Conservation (phyloP, 2,329 filamentous ascomycete genomes). For the Ophiostoma pallidulum region DNA sequence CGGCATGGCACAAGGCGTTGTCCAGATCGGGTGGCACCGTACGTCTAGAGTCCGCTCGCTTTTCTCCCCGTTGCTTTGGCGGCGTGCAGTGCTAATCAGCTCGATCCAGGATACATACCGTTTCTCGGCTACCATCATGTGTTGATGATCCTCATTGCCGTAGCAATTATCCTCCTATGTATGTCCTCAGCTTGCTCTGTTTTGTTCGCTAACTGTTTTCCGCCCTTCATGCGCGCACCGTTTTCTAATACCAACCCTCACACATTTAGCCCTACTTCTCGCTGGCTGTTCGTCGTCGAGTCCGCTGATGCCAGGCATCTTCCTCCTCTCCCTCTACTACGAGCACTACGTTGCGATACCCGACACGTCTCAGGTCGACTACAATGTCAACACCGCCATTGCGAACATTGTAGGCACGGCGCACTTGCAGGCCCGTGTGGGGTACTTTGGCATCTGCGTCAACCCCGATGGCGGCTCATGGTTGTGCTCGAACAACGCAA, state of each 20-base stretch:
- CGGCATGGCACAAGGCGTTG: conserved; percentile 24
- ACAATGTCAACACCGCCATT: conserved; percentile 75
- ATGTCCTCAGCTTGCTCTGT: conserved; percentile 36
- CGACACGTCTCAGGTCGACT: conserved; percentile 81
- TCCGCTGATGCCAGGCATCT: conserved; percentile 88
- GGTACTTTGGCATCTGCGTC: conserved; percentile 97
- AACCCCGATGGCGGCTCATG: conserved; percentile 83
- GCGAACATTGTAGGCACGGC: conserved; percentile 82
- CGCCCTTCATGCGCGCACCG: too few relatives aligned
- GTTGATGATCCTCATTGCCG: conserved; percentile 91
- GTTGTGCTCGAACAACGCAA: conserved; percentile 96
- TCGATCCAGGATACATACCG: conserved; percentile 50
- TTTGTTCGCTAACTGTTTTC: too few relatives aligned
- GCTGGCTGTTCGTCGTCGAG: conserved; percentile 96
- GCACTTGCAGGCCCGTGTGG: conserved; percentile 79
- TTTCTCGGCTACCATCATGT: conserved; percentile 73
- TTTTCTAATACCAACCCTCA: conserved; percentile 3
- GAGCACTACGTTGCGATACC: conserved; percentile 73
- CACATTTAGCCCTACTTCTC: conserved; percentile 81
- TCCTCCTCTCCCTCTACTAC: conserved; percentile 97
- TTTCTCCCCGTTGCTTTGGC: background rate
- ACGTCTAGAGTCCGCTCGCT: conserved; percentile 21
- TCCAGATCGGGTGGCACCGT: conserved; percentile 43
- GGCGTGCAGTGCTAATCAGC: too few relatives aligned
- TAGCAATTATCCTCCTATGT: conserved; percentile 93